Evolutionary conservation across 2,329 filamentous ascomycete species (phyloP).

Genomic region (Botrytis pseudocinerea): DNA sequence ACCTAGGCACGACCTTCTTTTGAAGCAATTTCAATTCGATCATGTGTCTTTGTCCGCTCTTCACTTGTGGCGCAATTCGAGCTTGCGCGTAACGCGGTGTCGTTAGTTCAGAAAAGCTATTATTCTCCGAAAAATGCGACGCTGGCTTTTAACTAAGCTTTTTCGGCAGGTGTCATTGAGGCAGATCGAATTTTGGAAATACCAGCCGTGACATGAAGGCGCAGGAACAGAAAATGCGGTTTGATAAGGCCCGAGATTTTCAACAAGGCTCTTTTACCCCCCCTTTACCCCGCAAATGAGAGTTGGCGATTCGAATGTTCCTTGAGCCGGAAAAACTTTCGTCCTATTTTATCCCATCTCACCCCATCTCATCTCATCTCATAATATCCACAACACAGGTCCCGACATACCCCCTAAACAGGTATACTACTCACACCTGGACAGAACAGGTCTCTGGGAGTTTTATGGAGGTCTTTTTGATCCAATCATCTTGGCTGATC

Average conservation of each 20-base stretch:
- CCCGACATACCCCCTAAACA: background rate
- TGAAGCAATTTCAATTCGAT: background rate
- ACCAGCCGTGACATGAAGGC: background rate
- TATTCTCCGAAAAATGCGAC: background rate
- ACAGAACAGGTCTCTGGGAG: background rate
- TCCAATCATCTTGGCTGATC: slow-evolving; percentile 1
- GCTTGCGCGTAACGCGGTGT: background rate
- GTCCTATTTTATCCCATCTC: background rate
- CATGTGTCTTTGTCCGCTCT: too few relatives aligned
- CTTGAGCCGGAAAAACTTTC: background rate
- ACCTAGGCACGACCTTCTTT: background rate
- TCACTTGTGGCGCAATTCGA: background rate
- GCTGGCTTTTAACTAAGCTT: background rate
- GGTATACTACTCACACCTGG: background rate
- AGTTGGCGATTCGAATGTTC: background rate
- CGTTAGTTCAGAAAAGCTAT: background rate
- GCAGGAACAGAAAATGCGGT: background rate
- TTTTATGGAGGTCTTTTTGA: background rate
- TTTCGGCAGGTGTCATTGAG: slow-evolving; percentile 5
- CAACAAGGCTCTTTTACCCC: background rate
- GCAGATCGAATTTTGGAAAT: background rate
- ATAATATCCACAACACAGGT: background rate
- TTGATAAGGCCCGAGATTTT: slow-evolving; percentile 6
- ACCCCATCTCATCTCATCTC: slow-evolving; percentile 9
- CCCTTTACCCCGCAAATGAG: slow-evolving; percentile 7